phyloP scores from a whole-genome alignment of 805 yeast species.

The Debaryomyces hansenii region DNA sequence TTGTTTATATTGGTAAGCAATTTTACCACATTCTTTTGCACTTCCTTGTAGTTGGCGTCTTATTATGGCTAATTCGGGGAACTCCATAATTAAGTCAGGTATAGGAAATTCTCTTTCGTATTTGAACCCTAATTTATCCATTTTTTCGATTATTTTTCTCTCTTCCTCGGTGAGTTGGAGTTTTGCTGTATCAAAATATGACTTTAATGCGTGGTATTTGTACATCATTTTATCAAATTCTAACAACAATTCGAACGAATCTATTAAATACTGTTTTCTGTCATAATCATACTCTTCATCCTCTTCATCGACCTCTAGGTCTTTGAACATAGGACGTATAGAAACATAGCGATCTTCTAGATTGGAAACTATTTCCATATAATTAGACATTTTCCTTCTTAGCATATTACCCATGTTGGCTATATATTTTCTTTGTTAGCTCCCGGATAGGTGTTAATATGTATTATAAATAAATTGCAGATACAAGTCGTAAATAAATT shows the following conservation, averaged over 20 bases:
- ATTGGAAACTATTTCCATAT: constrained; percentile 14
- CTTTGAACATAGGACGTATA: constrained; percentile 8
- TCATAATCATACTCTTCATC: background rate
- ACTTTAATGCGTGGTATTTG: constrained; percentile 21
- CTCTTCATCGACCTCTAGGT: constrained; percentile 7
- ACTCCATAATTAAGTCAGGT: constrained; percentile 17
- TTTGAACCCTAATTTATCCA: constrained; percentile 13
- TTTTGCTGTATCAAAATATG: constrained; percentile 23
- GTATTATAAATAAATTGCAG: no score
- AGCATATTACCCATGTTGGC: constrained; percentile 11
- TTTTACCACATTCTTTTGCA: constrained; percentile 31
- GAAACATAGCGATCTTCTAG: constrained; percentile 12
- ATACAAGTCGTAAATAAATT: no score
- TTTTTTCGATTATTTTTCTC: constrained; percentile 10
- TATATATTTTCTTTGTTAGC: no score
- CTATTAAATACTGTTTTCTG: constrained; percentile 1
- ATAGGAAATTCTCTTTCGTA: constrained; percentile 24
- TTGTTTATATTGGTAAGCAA: constrained; percentile 13
- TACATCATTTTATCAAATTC: constrained; percentile 28
- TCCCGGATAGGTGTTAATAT: no score
- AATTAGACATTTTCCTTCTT: constrained; percentile 17
- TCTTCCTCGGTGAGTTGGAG: constrained; percentile 6
- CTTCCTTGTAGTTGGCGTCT: constrained; percentile 29
- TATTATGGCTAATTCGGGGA: constrained; percentile 24
- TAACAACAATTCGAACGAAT: constrained; percentile 16